Evolutionary conservation across 2,329 filamentous ascomycete genomes (phyloP).

Genomic region (Claviceps sp.): DNA sequence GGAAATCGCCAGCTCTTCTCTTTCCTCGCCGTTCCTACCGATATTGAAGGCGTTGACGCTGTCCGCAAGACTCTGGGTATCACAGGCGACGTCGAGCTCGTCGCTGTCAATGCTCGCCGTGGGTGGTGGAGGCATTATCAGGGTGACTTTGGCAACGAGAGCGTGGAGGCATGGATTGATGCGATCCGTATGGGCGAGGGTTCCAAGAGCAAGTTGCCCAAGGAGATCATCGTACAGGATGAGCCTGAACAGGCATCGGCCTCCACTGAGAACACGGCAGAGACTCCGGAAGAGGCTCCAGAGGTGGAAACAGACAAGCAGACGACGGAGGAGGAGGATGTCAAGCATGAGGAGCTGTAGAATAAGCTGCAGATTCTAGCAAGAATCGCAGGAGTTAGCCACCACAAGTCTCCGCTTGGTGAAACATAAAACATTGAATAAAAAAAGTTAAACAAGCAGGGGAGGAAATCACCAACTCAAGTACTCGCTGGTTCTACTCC

Average conservation of each 20-base stretch:
- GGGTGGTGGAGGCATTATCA: conserved; percentile 73
- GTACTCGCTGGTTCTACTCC: no score
- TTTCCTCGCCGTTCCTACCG: conserved; percentile 59
- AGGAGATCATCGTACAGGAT: conserved; percentile 32
- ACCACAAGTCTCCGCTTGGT: background rate
- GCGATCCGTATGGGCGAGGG: conserved; percentile 82
- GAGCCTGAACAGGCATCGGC: conserved; percentile 16
- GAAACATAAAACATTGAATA: background rate
- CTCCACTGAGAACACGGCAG: background rate
- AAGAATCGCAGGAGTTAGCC: background rate
- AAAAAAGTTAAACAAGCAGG: background rate
- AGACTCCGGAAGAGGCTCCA: conserved; percentile 12
- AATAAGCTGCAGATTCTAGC: background rate
- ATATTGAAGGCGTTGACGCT: conserved; percentile 29
- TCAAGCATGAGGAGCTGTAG: conserved; percentile 37
- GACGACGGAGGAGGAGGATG: conserved; percentile 14
- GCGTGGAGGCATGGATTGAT: conserved; percentile 78
- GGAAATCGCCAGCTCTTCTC: conserved; percentile 63
- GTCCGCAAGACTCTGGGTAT: conserved; percentile 41
- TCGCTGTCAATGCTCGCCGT: conserved; percentile 75
- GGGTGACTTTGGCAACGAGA: conserved; percentile 43
- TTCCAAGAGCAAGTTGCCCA: conserved; percentile 60
- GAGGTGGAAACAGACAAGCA: conserved; percentile 5
- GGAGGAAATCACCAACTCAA: background rate
- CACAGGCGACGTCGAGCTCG: conserved; percentile 48